These are phyloP conservation scores for Coprinopsis sp. DNA, from an alignment of 768 basidiomycete species.

Conservation along the genomic window DNA sequence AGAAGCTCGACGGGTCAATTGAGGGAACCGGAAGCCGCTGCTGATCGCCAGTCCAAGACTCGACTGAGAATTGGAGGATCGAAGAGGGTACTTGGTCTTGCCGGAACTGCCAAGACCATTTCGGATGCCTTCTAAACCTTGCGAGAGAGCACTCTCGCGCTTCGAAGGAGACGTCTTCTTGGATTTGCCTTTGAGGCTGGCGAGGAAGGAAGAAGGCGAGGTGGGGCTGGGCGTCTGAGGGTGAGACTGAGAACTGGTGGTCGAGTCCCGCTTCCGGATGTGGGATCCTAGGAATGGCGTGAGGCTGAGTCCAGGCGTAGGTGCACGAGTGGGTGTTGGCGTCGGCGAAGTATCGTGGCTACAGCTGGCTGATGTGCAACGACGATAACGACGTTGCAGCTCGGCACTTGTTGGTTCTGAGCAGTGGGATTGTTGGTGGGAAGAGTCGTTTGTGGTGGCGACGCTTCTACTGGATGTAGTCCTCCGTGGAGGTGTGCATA, in stretches of 20 bases:
- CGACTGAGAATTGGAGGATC: constrained; percentile 8
- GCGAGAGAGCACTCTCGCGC: constrained; percentile 10
- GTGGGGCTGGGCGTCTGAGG: neutral
- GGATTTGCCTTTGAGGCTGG: constrained; percentile 7
- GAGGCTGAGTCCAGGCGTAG: constrained; percentile 9
- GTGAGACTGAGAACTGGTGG: neutral
- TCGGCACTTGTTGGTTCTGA: neutral
- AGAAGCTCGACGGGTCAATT: constrained; percentile 6
- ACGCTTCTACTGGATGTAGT: neutral
- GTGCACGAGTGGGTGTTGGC: constrained; percentile 8
- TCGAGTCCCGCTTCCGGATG: constrained; percentile 7
- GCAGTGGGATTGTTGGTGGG: neutral
- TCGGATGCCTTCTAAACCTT: constrained; percentile 9
- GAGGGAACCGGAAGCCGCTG: constrained; percentile 9
- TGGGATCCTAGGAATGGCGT: constrained; percentile 10
- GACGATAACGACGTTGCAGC: neutral
- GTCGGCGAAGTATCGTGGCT: constrained; percentile 4
- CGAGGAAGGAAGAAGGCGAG: neutral
- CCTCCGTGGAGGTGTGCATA: neutral
- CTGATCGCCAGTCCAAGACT: constrained; percentile 10
- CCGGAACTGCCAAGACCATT: constrained; percentile 10
- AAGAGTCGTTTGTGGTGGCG: neutral
- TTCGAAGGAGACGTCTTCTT: constrained; percentile 8
- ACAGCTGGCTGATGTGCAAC: constrained; percentile 1
- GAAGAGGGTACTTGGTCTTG: constrained; percentile 13